phyloP scores from a whole-genome alignment of 1,284 basidiomycete genomes.

The Athelia sp. region DNA sequence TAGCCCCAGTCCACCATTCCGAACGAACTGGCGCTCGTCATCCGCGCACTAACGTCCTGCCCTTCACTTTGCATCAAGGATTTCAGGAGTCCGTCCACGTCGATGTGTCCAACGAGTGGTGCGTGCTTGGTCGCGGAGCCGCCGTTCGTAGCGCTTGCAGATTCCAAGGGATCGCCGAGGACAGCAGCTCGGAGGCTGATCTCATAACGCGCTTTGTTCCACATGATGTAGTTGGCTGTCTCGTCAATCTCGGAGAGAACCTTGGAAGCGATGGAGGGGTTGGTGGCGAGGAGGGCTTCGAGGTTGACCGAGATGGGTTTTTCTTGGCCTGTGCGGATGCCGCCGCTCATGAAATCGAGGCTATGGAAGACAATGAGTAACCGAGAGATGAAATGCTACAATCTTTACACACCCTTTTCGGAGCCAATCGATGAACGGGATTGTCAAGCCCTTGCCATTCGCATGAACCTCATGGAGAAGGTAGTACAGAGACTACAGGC shows the following conservation, averaged over 20 bases:
- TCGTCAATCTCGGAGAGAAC: neutral
- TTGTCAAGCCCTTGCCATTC: neutral
- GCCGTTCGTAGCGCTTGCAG: too few species aligned
- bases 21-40: neutral
- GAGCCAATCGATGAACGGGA: neutral
- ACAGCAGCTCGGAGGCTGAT: neutral
- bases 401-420: neutral
- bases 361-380: neutral
- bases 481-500: neutral
- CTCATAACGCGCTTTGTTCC: neutral
- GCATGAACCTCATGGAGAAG: neutral
- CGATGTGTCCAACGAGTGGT: neutral
- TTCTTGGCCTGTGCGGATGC: neutral
- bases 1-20: slow-evolving; percentile 1
- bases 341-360: neutral
- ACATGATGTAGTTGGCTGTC: slow-evolving; percentile 1
- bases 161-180: neutral
- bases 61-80: neutral
- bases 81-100: neutral
- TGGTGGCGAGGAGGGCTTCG: neutral
- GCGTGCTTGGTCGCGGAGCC: too few species aligned
- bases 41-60: neutral
- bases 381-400: neutral
- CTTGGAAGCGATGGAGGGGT: neutral
- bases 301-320: neutral